Base-by-base conservation (phyloP, 2,329 filamentous ascomycete genomes). In the Magnaporthiopsis incrustans region DNA sequence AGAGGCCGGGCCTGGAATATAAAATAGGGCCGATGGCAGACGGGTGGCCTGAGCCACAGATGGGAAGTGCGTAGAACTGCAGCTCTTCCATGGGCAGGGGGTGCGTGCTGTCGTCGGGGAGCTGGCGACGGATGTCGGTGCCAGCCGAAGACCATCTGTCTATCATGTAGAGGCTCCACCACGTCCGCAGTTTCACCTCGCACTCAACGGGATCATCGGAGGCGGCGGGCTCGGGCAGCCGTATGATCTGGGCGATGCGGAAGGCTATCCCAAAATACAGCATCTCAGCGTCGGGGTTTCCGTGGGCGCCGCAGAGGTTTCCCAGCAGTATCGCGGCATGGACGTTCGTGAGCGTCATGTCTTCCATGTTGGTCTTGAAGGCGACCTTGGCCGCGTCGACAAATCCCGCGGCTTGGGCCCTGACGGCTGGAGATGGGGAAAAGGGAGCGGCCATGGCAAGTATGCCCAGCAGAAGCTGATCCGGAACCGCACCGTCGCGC, bases 121-220 rank as follows among this genome's bases (percentile, higher is more conserved):
- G 32, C 22, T 64, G 62, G 10, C 57, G 57, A 2, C 53, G 57
- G 7, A 60, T 57, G 15, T 60, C 56, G 15, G 44, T 33, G 18
- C 62, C 62, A 10, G 62, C 33, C 18, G 62, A 64, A 11, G 32
- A 59, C 62, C 62, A 64, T 32, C 62, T 32, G 30, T 64, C 62
- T 32, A 60, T 60, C 57, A 64, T 64, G 62, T 60, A 64, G n/a
- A 63, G 22, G 18, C 57, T 64, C 62, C 62, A 60, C 62, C 62
- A 64, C 8, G 25, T 27, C 26, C 57, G 8, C n/a, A 59, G 57
- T n/a, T 59, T 59, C 6, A 32, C 57, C 57, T 59, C 57, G 15
- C 22, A 2, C 25, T 59, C 57, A 18, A 59, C 22, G 12, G 12
- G 26, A 4, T 14, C 15, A 7, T 59, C 26, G 7, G n/a, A 18